Evolutionary conservation across 1,284 basidiomycete genomes (phyloP).

Genomic region (Gomphus bonarii): DNA sequence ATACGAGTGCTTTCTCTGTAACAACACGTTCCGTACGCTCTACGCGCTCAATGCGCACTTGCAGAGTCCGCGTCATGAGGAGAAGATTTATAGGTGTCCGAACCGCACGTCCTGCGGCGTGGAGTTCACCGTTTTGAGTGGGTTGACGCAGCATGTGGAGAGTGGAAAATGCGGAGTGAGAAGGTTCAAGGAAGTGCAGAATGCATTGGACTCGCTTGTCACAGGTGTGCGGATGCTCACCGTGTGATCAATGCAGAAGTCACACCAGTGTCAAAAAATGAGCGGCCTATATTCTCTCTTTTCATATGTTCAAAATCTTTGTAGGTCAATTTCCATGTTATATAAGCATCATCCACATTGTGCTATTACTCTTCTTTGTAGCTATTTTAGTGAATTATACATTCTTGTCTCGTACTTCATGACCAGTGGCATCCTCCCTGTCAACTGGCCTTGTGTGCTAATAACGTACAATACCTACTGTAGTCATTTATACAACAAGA

Average conservation of each 20-base stretch:
- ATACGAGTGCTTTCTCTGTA: slow-evolving; percentile 49
- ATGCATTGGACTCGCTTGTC: slow-evolving; percentile 1
- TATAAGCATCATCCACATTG: no score
- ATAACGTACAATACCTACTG: background rate
- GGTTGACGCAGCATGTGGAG: slow-evolving; percentile 43
- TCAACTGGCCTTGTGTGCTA: no score
- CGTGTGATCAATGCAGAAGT: background rate
- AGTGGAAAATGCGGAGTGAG: slow-evolving; percentile 40
- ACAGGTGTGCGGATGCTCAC: background rate
- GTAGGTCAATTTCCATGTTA: no score
- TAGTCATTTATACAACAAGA: background rate
- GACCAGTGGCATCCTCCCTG: no score
- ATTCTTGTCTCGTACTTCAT: no score
- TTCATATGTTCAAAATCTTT: no score
- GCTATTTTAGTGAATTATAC: no score
- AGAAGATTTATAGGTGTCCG: slow-evolving; percentile 35
- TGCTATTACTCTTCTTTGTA: no score
- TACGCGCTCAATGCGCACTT: slow-evolving; percentile 40
- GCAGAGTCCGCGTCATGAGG: slow-evolving; percentile 33
- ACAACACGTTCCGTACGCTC: slow-evolving; percentile 27
- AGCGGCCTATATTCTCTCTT: no score
- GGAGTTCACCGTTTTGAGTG: slow-evolving; percentile 37
- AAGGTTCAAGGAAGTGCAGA: slow-evolving; percentile 30
- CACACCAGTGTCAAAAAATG: background rate
- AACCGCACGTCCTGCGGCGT: slow-evolving; percentile 22